Base-by-base conservation (phyloP, 2,329 filamentous ascomycete species). In the Amylocarpus encephaloides region DNA sequence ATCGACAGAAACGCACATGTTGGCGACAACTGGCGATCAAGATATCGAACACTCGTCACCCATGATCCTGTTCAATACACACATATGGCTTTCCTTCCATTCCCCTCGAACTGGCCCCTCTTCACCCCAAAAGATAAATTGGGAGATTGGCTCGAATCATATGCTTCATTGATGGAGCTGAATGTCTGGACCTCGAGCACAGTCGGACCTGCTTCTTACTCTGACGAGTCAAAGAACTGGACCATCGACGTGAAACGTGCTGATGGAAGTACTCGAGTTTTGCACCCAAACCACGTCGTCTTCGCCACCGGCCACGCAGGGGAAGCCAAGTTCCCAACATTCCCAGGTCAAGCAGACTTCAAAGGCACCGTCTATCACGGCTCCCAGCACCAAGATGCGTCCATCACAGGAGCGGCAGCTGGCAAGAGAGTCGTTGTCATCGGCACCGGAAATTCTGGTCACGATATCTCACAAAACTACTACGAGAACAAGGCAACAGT, bases 101-200 rank as follows among this genome's bases (percentile, higher is more conserved):
- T 86, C 61, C 84, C 83, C 0, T 61, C 73, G 0, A 74, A 75
- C 46, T 88, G 83, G 83, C 83, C 83, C 3, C 69, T 84, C 13
- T 88, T 85, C 64, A 85, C 82, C 0, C 82, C 83, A 5, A 87
- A 86, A 61, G 83, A 87, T 64, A 87, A 87, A 61, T 69, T 86
- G 0, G 84, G 73, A 1, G 80, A 85, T 39, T 88, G 80, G 67
- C 81, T 87, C 53, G 82, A 86, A 56, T 69, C 75, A 0, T 87
- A 88, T 56, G 83, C 76, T 0, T 74, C 70, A 5, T 66, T 80
- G 0, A 70, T 87, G n/a, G 84, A 88, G 58, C 72, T 88, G 36
- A 83, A 86, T 53, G 75, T 85, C 22, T 86, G 83, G 83, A 78
- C 72, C 0, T 68, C 66, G 10, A 79, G 80, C 0, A 73, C 68